Evolutionary conservation across 306 rosid genomes (phyloP), one percentile per base, ranked within the genome.

Genomic region (Psophocarpus tetragonolobus): DNA sequence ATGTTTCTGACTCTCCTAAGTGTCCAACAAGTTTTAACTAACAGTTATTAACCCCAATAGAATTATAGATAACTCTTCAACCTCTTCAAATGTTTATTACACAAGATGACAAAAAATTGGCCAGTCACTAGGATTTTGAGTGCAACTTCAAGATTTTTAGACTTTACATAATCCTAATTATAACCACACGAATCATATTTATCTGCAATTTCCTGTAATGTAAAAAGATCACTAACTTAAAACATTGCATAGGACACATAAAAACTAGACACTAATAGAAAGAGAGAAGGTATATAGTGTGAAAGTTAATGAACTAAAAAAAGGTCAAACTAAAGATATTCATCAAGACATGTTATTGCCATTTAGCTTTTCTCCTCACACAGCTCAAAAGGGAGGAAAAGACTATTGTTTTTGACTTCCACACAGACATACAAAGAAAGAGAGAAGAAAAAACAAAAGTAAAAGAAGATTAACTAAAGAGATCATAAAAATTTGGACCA

Each of bases 311-410:
- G 65, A 72, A 73, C 20, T 72, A 33, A 11, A 63, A 62, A 77
- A 61, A 70, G 51, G 24, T 84, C 24, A 86, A 77, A 73, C 12
- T 75, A 33, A 78, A 68, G 73, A 78, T 72, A 69, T 69, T 76
- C 65, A 63, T 36, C 50, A 81, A 57, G 68, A 66, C 82, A 76
- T 74, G 83, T 85, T 85, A 85, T 85, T 88, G 44, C 73, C 82
- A 82, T 74, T 80, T 33, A 71, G 64, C 60, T 67, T 82, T 62
- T 79, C 73, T 84, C 85, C 87, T 84, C 88, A 68, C 75, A 79
- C 45, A 71, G 15, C 80, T 75, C 57, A 69, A 57, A 81, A 74
- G 72, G 67, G 68, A 71, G 79, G 74, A 68, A 67, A 85, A 69
- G 74, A 18, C 64, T 68, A 44, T n/a, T 17, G 57, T 5, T 74